Evolutionary conservation across 345 rosid species (phyloP), one percentile per base, ranked within the genome.

Genomic region (Mangifera indica): DNA sequence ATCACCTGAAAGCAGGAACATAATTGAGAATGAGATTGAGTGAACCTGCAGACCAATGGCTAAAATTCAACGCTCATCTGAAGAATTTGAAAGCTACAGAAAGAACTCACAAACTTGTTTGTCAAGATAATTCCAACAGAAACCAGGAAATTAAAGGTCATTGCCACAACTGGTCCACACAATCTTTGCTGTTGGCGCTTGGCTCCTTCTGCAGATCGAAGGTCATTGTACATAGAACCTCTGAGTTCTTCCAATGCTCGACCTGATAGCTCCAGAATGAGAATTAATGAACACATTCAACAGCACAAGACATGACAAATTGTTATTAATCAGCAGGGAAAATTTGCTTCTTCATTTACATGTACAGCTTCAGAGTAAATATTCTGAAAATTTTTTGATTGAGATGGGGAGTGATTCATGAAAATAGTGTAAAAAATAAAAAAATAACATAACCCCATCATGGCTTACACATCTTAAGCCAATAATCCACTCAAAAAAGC

Each of bases 91-190:
- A 37, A 1, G 46, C 32, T 21, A 29, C 10, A 48, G 17, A 60
- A 64, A 60, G 10, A 22, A 73, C 78, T 42, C 34, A 94, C 98
- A 54, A 88, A 40, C 87, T 95, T 95, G 86, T 95, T 95, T 18
- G 88, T 81, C 67, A 91, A 84, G 73, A 95, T 95, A 76, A 95
- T 88, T 46, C 91, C 91, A 69, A 91, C 95, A 13, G 97, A 87
- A 58, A 92, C 96, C 70, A 89, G 5, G 78, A 95, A 95, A 81
- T 95, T 95, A 84, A 95, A 95, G 37, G 97, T 74, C 96, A 92
- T 88, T 0, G 98, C 98, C 72, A 83, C 84, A 48, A 84, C 79
- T 10, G 96, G 98, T 13, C 98, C 97, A 63, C 98, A 92, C 24
- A 87, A 78, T 25, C 94, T 80, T 74, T 91, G 98, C 75, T 92